Evolutionary conservation across 441 rosid genomes (phyloP).

Genomic region (Daphne laureola): DNA sequence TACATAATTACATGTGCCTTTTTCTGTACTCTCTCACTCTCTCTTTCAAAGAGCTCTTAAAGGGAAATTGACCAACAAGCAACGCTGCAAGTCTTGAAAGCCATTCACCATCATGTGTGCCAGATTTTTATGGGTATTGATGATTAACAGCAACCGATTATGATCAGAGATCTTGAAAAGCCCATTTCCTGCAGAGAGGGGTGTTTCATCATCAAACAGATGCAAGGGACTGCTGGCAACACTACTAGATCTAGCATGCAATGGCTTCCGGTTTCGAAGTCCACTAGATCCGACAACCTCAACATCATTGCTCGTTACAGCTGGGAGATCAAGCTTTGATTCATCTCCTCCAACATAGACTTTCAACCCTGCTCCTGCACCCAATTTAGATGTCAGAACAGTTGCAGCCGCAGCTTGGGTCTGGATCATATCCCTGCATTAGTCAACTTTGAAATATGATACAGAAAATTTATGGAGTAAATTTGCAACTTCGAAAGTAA

Average conservation of each 20-base stretch:
- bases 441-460: too few species aligned
- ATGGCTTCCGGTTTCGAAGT: slow-evolving; percentile 64
- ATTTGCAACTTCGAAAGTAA: not conserved
- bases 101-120: slow-evolving; percentile 65
- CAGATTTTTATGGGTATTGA: slow-evolving; percentile 43
- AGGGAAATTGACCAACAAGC: slow-evolving; percentile 82
- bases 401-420: slow-evolving; percentile 95
- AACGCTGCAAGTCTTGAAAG: slow-evolving; percentile 81
- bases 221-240: slow-evolving; percentile 35
- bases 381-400: slow-evolving; percentile 88
- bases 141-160: slow-evolving; percentile 51
- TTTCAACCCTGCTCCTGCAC: slow-evolving; percentile 88
- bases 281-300: slow-evolving; percentile 57
- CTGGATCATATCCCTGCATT: slow-evolving; percentile 87
- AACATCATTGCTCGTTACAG: slow-evolving; percentile 53
- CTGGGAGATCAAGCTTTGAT: slow-evolving; percentile 29
- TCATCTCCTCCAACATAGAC: slow-evolving; percentile 65
- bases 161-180: slow-evolving; percentile 33
- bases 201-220: slow-evolving; percentile 35
- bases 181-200: slow-evolving; percentile 27
- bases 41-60: too few species aligned
- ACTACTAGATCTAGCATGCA: slow-evolving; percentile 36
- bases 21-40: too few species aligned
- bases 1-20: too few species aligned
- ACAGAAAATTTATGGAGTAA: too few species aligned